Evolutionary conservation across 768 basidiomycete genomes (phyloP), one percentile per base, ranked within the genome.

Genomic region (Kwoniella sp.): DNA sequence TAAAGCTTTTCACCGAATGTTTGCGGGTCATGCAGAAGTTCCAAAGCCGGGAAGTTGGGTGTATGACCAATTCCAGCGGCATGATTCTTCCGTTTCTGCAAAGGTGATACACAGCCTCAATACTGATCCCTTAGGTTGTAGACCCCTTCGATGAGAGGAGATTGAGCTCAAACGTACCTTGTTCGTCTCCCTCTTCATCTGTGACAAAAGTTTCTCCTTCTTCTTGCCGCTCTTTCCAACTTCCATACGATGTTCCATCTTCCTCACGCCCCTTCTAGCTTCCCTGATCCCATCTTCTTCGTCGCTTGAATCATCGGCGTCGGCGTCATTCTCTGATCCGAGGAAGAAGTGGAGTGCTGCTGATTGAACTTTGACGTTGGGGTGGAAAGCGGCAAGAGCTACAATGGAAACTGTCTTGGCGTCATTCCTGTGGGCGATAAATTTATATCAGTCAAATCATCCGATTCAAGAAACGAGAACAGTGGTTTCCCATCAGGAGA

Each of bases 281-380:
- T 68, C 61, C 44, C 69, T 59, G 24, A 76, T 63, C 1, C 57
- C 77, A 25, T 87, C 86, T 46, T 88, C 88, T 13, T 84, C 84
- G 67, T 90, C 90, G 0, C 88, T 86, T 49, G 88, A 88, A 48
- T 86, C 88, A 63, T 89, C 87, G 44, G 87, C 87, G 58, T 88
- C 87, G 22, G 91, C 87, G 47, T 91, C 80, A 50, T 79, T 77
- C 50, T 81, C 91, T 60, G 85, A 86, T 4, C 91, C 91, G n/a
- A 99, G 86, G 83, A 98, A 99, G 83, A 97, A 99, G 81, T 97
- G 92, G 17, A 94, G 81, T 1, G 93, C 91, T 1, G 92, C 92
- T 64, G 87, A 91, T 78, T 97, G 94, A 0, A 98, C 96, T 80
- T 98, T 98, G 57, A 88, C 84, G 44, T 88, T 86, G 24, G 96